A percentile compares a stretch with the other conserved stretches of the same genome.
Conservation (phyloP, 129 eudicot genomes). For the Lactuca saligna region DNA sequence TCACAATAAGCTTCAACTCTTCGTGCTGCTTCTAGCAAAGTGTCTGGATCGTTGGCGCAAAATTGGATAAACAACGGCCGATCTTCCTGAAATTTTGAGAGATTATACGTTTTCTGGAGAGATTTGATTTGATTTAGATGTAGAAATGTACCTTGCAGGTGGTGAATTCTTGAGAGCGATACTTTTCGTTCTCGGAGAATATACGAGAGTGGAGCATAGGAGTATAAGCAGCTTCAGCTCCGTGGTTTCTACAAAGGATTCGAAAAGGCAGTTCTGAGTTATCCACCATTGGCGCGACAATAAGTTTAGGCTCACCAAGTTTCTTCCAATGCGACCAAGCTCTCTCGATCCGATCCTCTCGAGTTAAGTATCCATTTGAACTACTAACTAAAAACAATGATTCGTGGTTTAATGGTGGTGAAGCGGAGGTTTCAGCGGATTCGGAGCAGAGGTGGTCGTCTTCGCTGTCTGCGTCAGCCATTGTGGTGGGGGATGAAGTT, state of each 20-base stretch:
- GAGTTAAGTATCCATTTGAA: constrained; percentile 47
- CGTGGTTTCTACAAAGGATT: constrained; percentile 74
- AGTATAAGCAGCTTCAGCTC: constrained; percentile 89
- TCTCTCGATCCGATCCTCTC: constrained; percentile 56
- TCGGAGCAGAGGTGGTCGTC: constrained; percentile 37
- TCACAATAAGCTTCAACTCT: constrained; percentile 83
- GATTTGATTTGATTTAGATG: neutral
- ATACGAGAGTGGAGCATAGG: constrained; percentile 89
- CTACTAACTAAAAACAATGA: constrained; percentile 20
- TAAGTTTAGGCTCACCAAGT: constrained; percentile 69
- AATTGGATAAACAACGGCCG: constrained; percentile 91
- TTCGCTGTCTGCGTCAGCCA: neutral
- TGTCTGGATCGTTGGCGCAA: constrained; percentile 88
- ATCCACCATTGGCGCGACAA: constrained; percentile 95
- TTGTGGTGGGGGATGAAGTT: constrained; percentile 9
- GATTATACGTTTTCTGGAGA: neutral
- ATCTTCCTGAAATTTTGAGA: constrained; percentile 61
- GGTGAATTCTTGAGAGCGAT: constrained; percentile 67
- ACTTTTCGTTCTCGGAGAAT: constrained; percentile 60
- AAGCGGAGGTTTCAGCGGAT: neutral
- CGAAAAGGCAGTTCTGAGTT: constrained; percentile 93
- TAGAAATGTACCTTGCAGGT: constrained; percentile 71
- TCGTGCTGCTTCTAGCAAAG: constrained; percentile 75
- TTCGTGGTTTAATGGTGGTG: constrained; percentile 1
- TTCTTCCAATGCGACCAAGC: constrained; percentile 88